Evolutionary conservation across 2,329 filamentous ascomycete species (phyloP), one percentile per base, ranked within the genome.

Genomic region (Immersiporthe knoxdaviesiana): DNA sequence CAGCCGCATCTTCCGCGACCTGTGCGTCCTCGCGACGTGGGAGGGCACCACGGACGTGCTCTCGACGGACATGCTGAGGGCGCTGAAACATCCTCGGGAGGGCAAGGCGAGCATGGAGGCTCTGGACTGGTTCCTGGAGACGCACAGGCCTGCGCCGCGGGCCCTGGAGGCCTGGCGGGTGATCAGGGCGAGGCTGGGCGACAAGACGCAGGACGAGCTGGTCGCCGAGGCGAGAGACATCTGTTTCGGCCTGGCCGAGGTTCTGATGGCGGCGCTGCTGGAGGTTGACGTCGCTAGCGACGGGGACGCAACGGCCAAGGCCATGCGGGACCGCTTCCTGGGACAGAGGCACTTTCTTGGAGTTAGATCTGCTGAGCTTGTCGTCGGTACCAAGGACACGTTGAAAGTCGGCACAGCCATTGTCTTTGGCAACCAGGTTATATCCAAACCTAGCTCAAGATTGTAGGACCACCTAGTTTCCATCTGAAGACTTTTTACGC

Each of bases 1-100:
- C 3, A 85, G 90, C 0, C 84, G 89, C 8, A 80, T 92, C 0
- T 88, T 88, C 73, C 85, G 91, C 10, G 91, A 93, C 73, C 87
- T 84, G 1, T 82, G 79, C 10, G 90, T 92, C 2, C 79, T 70
- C 30, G 50, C 67, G 21, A 70, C 58, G 63, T 92, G 90, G 89
- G 90, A 92, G 77, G 90, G 91, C 0, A 93, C 91, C 0, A 92
- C 90, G 0, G 90, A 92, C 74, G 89, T 93, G 7, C 81, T 93
- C 67, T 87, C 87, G 5, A 82, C 81, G 1, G 85, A 86, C 70
- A 80, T 84, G 21, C 71, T 85, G 18, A 76, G 84, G 27, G 82
- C 83, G 0, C 68, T 87, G 56, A 85, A 84, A 71, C 82, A 86
- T 44, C 67, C 67, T 10, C 39, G 52, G 3, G 66, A 56, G 10